phyloP scores from a whole-genome alignment of 495 filamentous ascomycete genomes.

The Penicillium samsonianum region DNA sequence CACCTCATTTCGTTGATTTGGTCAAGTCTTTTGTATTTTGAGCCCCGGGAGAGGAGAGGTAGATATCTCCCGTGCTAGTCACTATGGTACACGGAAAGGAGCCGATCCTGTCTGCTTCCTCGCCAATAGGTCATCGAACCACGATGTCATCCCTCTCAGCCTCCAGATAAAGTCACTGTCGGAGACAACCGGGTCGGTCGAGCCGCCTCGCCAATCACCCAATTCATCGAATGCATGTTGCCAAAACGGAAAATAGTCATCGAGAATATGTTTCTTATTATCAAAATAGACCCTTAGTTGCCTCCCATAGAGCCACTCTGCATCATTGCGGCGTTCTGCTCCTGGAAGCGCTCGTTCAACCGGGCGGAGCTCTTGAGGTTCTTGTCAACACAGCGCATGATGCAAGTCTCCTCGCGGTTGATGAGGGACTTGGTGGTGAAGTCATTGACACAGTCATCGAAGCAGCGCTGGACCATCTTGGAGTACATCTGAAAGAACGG shows the following conservation, averaged over 20 bases:
- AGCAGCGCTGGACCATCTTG: constrained; percentile 92
- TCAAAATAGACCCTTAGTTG: constrained; percentile 25
- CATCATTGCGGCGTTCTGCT: constrained; percentile 88
- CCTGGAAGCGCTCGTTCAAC: constrained; percentile 87
- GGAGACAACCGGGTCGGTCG: background rate
- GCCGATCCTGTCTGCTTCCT: constrained; percentile 16
- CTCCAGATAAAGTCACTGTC: background rate
- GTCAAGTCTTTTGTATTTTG: constrained; percentile 21
- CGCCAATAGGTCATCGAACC: constrained; percentile 12
- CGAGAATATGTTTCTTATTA: background rate
- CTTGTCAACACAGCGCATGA: constrained; percentile 93
- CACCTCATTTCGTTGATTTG: background rate
- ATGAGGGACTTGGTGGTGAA: constrained; percentile 96
- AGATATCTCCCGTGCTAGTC: constrained; percentile 18
- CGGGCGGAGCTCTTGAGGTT: constrained; percentile 84
- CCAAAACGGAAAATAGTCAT: background rate
- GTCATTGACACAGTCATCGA: constrained; percentile 95
- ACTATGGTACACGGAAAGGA: constrained; percentile 34
- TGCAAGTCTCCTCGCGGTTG: constrained; percentile 81
- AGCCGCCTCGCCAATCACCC: background rate
- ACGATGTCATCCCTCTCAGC: background rate
- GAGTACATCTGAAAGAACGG: constrained; percentile 77
- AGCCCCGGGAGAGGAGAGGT: constrained; percentile 10
- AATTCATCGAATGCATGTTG: constrained; percentile 1
- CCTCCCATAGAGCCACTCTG: constrained; percentile 60